phyloP scores from a whole-genome alignment of 129 eudicot species.

The Flaveria sonorensis region DNA sequence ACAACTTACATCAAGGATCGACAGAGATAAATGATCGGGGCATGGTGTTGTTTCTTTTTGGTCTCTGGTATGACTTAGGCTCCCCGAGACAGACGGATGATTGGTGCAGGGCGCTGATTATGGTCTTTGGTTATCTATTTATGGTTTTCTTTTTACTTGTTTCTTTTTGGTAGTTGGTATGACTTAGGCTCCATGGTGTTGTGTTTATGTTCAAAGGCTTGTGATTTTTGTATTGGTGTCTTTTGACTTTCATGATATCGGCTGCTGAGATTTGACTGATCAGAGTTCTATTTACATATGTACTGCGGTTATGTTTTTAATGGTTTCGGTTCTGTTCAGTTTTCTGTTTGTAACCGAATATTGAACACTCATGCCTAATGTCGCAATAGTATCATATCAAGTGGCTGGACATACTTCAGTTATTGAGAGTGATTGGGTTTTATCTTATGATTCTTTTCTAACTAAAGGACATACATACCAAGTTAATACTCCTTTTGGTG shows the following conservation, averaged over 20 bases:
- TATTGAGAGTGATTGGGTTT: too few relatives aligned
- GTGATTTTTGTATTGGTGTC: not conserved
- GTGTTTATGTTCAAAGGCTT: not conserved
- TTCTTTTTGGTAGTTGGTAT: not conserved
- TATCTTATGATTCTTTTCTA: too few relatives aligned
- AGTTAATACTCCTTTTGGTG: too few relatives aligned
- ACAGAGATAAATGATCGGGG: conserved; percentile 15
- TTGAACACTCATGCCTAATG: too few relatives aligned
- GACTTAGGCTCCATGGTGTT: conserved; percentile 1
- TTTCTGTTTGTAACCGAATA: not conserved
- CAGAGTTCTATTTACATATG: not conserved
- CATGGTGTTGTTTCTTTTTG: too few relatives aligned
- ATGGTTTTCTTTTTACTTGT: not conserved
- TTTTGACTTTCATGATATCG: not conserved
- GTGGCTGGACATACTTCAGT: too few relatives aligned
- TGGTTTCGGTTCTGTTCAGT: too few relatives aligned
- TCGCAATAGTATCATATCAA: too few relatives aligned
- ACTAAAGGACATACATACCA: too few relatives aligned
- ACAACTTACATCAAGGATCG: conserved; percentile 51
- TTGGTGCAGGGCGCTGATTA: not conserved
- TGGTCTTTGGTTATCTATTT: not conserved
- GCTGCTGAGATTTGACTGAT: not conserved
- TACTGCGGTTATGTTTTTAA: too few relatives aligned
- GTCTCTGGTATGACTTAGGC: too few relatives aligned
- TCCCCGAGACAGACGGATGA: too few relatives aligned